These are phyloP conservation scores for Sugiyamaella marilandica DNA, from an alignment of 805 yeast species.

Conservation along the genomic window DNA sequence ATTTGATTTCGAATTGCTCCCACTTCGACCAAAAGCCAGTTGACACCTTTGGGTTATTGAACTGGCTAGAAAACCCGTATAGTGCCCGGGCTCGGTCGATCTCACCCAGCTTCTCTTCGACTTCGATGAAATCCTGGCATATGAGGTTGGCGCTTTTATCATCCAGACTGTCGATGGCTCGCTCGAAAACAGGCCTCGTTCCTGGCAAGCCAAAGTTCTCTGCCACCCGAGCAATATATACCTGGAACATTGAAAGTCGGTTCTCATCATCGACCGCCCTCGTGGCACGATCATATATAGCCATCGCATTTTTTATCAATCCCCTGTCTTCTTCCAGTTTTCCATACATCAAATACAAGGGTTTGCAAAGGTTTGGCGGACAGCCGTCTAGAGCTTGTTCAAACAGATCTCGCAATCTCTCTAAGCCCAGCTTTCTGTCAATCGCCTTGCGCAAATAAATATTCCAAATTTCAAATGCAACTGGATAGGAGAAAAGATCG, in stretches of 20 bases:
- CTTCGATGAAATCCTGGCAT: slow-evolving; percentile 48
- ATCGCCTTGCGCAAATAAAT: slow-evolving; percentile 55
- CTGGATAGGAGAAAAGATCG: slow-evolving; percentile 54
- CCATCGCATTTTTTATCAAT: slow-evolving; percentile 44
- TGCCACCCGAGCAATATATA: slow-evolving; percentile 40
- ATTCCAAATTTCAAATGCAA: slow-evolving; percentile 67
- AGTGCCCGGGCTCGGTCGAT: slow-evolving; percentile 58
- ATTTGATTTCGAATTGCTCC: slow-evolving; percentile 66
- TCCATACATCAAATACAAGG: slow-evolving; percentile 52
- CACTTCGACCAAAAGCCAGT: slow-evolving; percentile 56
- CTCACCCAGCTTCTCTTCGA: slow-evolving; percentile 54
- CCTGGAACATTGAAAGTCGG: slow-evolving; percentile 40
- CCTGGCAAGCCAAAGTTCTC: slow-evolving; percentile 39
- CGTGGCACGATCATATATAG: slow-evolving; percentile 43
- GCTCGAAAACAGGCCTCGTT: slow-evolving; percentile 47
- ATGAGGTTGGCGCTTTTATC: slow-evolving; percentile 40
- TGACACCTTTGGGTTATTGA: slow-evolving; percentile 32
- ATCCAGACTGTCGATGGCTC: slow-evolving; percentile 47
- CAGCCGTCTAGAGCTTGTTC: slow-evolving; percentile 58
- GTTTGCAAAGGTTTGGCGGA: slow-evolving; percentile 44
- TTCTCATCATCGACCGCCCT: slow-evolving; percentile 28
- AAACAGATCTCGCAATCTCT: slow-evolving; percentile 65
- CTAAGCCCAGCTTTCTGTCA: slow-evolving; percentile 36
- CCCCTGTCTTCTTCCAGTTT: slow-evolving; percentile 58
- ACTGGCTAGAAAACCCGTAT: slow-evolving; percentile 49